Base-by-base conservation (phyloP, 306 rosid species). In the Malus asiatica region DNA sequence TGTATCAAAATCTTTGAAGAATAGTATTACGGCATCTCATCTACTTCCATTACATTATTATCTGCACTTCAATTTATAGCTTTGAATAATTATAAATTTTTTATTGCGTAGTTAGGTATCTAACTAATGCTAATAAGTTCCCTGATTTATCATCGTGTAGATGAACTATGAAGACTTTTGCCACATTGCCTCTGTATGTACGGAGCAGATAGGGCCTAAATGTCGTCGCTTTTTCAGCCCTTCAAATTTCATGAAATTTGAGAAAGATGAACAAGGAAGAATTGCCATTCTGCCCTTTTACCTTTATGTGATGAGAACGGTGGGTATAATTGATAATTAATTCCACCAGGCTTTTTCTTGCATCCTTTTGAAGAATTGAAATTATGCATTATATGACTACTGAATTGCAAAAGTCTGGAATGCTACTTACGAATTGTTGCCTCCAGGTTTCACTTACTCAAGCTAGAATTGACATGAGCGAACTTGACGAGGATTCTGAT, bases 161-260 rank as follows among this genome's bases (percentile, higher is more conserved):
- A 96, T 96, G 99, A 96, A 96, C 85, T 96, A 96, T 81, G 99
- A 96, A 86, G 98, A 96, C 77, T 96, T 96, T 84, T 96, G 99
- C 89, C 99, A 92, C 88, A 96, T 96, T 79, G 96, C 97, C 77
- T 88, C 99, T 72, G 97, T 96, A 77, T 96, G 99, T 85, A 91
- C 98, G 40, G 99, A 92, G 86, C 99, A 90, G 87, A 96, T 96
- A 69, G 99, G 99, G 80, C 87, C 99, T 44, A 96, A 92, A 85
- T 96, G 97, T 61, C 88, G 96, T 20, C 90, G 97, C 32, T 96
- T 96, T 84, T 96, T 96, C 81, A 96, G 99, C 83, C 99, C 99
- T 81, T 96, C 99, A 66, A 96, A 96, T 85, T 96, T 96, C 79
- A 96, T 96, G 99, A 96, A 96, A 85, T 96, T 96, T 86, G 99